Conservation (phyloP, 768 basidiomycete species). For the Boletus sp. region DNA sequence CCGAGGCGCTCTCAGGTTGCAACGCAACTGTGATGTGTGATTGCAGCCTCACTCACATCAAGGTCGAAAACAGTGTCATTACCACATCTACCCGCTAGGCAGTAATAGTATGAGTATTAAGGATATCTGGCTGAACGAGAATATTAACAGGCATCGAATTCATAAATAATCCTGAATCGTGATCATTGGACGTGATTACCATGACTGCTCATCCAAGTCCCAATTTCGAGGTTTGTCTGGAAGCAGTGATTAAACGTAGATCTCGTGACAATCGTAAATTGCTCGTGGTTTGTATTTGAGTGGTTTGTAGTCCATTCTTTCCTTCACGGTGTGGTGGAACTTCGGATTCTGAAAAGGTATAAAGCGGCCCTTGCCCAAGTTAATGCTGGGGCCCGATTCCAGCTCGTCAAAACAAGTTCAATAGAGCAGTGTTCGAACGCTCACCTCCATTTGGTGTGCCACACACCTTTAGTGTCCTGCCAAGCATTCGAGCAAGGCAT, state of each 20-base stretch:
- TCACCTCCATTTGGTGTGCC: constrained; percentile 56
- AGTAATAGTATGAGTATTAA: not conserved
- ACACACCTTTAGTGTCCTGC: constrained; percentile 53
- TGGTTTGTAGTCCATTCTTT: constrained; percentile 46
- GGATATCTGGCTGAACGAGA: not conserved
- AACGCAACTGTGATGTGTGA: too few species aligned
- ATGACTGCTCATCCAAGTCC: not conserved
- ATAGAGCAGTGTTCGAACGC: constrained; percentile 20
- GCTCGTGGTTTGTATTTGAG: constrained; percentile 61
- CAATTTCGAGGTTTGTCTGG: not conserved
- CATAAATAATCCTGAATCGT: not conserved
- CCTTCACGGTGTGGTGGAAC: constrained; percentile 63
- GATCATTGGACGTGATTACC: not conserved
- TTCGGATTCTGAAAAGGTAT: constrained; percentile 46
- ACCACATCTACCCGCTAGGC: too few species aligned
- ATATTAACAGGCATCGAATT: not conserved
- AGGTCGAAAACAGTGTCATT: not conserved
- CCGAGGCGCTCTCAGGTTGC: too few species aligned
- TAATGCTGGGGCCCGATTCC: constrained; percentile 21
- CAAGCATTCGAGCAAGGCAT: constrained; percentile 50
- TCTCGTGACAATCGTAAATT: constrained; percentile 42
- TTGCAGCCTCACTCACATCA: not conserved
- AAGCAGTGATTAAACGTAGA: constrained; percentile 37
- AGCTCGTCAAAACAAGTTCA: not conserved
- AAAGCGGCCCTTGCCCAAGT: constrained; percentile 56